phyloP scores from a whole-genome alignment of 306 rosid genomes.

The Trichosanthes cucumerina region DNA sequence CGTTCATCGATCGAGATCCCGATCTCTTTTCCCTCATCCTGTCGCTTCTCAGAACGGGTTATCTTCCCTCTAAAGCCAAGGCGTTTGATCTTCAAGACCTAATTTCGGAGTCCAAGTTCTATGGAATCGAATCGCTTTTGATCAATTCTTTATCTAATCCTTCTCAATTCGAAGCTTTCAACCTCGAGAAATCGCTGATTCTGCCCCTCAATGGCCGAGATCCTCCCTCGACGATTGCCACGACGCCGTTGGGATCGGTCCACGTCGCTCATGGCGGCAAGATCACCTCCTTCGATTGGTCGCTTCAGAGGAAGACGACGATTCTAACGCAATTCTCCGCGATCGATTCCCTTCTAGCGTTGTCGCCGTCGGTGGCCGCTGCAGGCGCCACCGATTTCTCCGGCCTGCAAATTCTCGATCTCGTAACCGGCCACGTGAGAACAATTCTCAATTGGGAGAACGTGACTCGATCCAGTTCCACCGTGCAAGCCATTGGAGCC shows the following conservation, averaged over 20 bases:
- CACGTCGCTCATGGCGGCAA: slow-evolving; percentile 91
- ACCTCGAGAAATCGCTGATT: slow-evolving; percentile 52
- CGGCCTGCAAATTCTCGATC: slow-evolving; percentile 71
- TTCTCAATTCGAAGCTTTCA: slow-evolving; percentile 71
- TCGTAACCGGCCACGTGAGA: slow-evolving; percentile 35
- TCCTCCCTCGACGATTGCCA: slow-evolving; percentile 57
- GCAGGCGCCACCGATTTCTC: slow-evolving; percentile 93
- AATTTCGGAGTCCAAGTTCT: slow-evolving; percentile 59
- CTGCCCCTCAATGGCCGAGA: slow-evolving; percentile 69
- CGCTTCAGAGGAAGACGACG: slow-evolving; percentile 65
- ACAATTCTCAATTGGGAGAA: slow-evolving; percentile 72
- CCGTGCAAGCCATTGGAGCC: slow-evolving; percentile 81
- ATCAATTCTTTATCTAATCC: slow-evolving; percentile 59
- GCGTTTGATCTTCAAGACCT: slow-evolving; percentile 63
- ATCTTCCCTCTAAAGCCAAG: slow-evolving; percentile 76
- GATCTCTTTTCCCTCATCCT: slow-evolving; percentile 69
- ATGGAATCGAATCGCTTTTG: slow-evolving; percentile 59
- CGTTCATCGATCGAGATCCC: slow-evolving; percentile 83
- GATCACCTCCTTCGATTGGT: slow-evolving; percentile 87
- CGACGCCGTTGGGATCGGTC: slow-evolving; percentile 55
- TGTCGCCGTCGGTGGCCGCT: slow-evolving; percentile 53
- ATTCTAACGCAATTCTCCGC: slow-evolving; percentile 71
- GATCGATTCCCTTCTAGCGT: slow-evolving; percentile 70
- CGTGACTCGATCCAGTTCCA: slow-evolving; percentile 67
- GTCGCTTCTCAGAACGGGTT: slow-evolving; percentile 84